Evolutionary conservation across 2,329 filamentous ascomycete species (phyloP), one percentile per base, ranked within the genome.

Genomic region (Sphaerulina populicola): DNA sequence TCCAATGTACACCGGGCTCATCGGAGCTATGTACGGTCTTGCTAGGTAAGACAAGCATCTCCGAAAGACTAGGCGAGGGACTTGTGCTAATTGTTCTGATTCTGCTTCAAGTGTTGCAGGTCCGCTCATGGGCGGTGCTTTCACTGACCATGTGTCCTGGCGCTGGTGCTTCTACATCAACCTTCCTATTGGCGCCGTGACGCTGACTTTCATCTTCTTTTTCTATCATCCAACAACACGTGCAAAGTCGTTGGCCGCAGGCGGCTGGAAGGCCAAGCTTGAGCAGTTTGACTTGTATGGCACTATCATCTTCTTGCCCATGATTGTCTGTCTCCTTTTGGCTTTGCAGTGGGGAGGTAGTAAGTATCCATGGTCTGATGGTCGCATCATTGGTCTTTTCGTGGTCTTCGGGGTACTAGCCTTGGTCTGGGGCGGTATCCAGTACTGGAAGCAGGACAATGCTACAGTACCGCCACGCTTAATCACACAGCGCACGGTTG

Each of bases 341-440:
- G 74, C 74, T 37, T 67, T 77, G 5, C 72, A 76, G 49, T 77
- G 73, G 73, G 74, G 71, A 41, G 74, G 73, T 30, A 69, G 67
- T 60, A 72, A 69, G 59, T 76, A 75, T 55, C 59, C 58, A 1
- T 77, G 74, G 74, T 61, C 60, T 9, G 68, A 65, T 54, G 71
- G 64, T 21, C 66, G 68, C 37, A 72, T 77, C 62, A 74, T 76
- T 47, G 72, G 66, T 1, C 68, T 74, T 1, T 64, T 76, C 21
- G 70, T 75, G 54, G 49, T 74, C 31, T 73, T 72, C 50, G 69
- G 51, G n/a, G 39, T 75, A n/a, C 63, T 75, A 4, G 60, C 67
- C 39, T 53, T 65, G 44, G 63, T 63, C 21, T 77, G 76, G 64
- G 52, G 71, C 33, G 65, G 11, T 21, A 64, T 74, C 18, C 71